Percentiles rank a stretch among this genome's conserved stretches.
phyloP scores from a whole-genome alignment of 2,329 filamentous ascomycete species.

The Stachybotrys chartarum region DNA sequence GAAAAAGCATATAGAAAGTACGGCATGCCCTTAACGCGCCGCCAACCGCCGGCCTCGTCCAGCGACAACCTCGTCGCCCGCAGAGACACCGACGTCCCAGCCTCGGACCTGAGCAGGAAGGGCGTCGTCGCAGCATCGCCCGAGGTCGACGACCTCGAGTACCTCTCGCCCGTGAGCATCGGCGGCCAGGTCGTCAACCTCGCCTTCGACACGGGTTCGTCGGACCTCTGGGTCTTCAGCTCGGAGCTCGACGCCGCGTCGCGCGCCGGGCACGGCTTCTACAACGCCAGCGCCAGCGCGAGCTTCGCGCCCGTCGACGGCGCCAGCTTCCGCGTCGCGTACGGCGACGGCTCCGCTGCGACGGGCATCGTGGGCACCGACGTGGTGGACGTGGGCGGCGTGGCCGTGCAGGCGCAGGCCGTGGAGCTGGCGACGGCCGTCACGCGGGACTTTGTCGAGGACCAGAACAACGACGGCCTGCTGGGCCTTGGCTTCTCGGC shows the following conservation, averaged over 20 bases:
- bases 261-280: conserved; percentile 40
- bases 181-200: conserved; percentile 56
- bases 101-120: conserved; percentile 11
- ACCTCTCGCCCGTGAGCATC: conserved; percentile 60
- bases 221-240: conserved; percentile 39
- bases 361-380: conserved; percentile 61
- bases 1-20: conserved; percentile 63
- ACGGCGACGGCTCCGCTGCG: conserved; percentile 60
- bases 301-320: conserved; percentile 28
- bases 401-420: conserved; percentile 53
- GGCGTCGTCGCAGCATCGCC: conserved; percentile 57
- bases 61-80: conserved; percentile 9
- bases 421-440: conserved; percentile 58
- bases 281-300: conserved; percentile 27
- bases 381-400: conserved; percentile 59
- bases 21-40: conserved; percentile 42
- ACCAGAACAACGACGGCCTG: conserved; percentile 59
- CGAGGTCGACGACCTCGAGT: conserved; percentile 56
- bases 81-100: conserved; percentile 1
- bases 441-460: conserved; percentile 48
- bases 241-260: conserved; percentile 40
- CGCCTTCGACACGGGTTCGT: conserved; percentile 36
- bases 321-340: conserved; percentile 55
- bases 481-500: conserved; percentile 60
- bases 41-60: conserved; percentile 30